Conservation (phyloP, 345 rosid species). For the Melaleuca alternifolia region DNA sequence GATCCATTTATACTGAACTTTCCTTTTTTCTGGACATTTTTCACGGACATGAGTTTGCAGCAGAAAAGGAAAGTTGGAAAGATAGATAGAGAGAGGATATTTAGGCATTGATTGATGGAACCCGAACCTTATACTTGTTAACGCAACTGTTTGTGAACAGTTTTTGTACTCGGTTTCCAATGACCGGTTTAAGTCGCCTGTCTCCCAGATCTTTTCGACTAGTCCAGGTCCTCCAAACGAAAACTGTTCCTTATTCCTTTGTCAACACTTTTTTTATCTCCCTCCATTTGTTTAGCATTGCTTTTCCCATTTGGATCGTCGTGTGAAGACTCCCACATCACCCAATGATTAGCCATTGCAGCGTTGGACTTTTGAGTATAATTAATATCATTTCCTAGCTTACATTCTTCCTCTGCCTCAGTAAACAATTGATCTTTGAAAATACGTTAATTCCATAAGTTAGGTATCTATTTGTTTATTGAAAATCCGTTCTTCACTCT, state of each 20-base stretch:
- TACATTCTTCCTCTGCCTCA: background rate
- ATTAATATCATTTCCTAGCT: background rate
- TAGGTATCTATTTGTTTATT: background rate
- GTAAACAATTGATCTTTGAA: background rate
- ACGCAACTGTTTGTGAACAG: background rate
- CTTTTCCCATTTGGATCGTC: background rate
- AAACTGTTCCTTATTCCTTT: background rate
- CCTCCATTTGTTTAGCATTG: background rate
- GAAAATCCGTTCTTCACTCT: background rate
- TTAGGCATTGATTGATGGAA: background rate
- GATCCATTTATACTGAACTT: background rate
- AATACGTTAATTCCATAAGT: background rate
- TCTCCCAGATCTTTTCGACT: background rate
- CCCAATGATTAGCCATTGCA: background rate
- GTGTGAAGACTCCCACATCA: background rate
- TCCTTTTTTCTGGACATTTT: background rate
- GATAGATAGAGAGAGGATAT: background rate
- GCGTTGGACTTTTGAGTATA: background rate
- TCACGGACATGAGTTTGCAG: background rate
- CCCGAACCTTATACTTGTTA: background rate
- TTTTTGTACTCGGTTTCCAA: background rate
- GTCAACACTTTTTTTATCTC: background rate
- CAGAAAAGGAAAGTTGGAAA: background rate
- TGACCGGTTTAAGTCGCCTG: background rate
- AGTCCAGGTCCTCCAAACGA: background rate